These are phyloP conservation scores for Aspergillus luchuensis DNA, from an alignment of 2,329 filamentous ascomycete species.

Conservation along the genomic window DNA sequence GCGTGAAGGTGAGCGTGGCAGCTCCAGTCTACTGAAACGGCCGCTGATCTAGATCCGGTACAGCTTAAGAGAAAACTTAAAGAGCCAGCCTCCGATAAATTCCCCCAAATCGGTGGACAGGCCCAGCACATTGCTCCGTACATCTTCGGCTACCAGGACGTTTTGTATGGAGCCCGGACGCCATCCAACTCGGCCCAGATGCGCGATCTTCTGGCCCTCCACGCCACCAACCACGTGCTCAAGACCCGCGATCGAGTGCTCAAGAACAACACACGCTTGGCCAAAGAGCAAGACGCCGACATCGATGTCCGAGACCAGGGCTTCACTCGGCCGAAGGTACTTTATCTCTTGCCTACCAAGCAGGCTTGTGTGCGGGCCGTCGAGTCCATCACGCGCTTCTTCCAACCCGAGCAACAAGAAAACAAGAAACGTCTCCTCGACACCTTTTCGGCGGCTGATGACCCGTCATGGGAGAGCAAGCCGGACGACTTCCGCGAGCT, in stretches of 20 bases:
- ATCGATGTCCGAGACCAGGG: conserved; percentile 87
- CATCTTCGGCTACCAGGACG: conserved; percentile 79
- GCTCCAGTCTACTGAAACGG: not conserved
- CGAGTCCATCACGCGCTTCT: conserved; percentile 73
- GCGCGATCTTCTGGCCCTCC: conserved; percentile 73
- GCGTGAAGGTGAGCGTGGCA: conserved; percentile 37
- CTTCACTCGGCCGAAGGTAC: conserved; percentile 89
- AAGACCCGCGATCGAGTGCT: conserved; percentile 90
- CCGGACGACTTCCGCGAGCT: conserved; percentile 85
- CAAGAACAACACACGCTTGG: conserved; percentile 83
- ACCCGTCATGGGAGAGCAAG: conserved; percentile 70
- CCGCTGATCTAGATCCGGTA: conserved; percentile 37
- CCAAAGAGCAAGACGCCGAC: conserved; percentile 66
- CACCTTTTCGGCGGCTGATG: conserved; percentile 69
- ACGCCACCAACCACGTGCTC: conserved; percentile 88
- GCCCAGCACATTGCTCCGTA: conserved; percentile 69
- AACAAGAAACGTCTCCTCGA: conserved; percentile 93
- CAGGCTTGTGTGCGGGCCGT: conserved; percentile 80
- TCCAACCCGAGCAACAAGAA: conserved; percentile 86
- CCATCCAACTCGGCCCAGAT: conserved; percentile 68
- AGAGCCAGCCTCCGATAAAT: conserved; percentile 56
- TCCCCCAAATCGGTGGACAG: conserved; percentile 60
- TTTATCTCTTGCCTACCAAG: conserved; percentile 86
- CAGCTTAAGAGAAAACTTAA: conserved; percentile 72
- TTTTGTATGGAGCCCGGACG: conserved; percentile 74